These are phyloP conservation scores for Sporothrix dimorphospora DNA, from an alignment of 2,329 filamentous ascomycete genomes.

Conservation along the genomic window DNA sequence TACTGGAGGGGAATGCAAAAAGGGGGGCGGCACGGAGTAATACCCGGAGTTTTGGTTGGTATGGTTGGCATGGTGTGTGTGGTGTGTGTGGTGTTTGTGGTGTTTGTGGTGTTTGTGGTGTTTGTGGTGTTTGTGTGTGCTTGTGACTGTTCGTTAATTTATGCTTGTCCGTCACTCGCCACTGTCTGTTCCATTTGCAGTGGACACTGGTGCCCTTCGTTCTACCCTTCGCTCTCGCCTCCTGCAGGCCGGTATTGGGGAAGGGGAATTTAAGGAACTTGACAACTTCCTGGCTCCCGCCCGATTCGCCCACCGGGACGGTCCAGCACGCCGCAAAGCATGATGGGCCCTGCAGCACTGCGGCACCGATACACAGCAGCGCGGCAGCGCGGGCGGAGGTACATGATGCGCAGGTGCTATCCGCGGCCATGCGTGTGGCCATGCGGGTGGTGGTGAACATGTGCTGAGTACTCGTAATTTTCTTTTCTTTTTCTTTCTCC, in stretches of 20 bases:
- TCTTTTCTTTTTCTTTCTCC: background rate
- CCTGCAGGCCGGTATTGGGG: background rate
- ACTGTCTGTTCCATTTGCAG: background rate
- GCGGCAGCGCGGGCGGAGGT: background rate
- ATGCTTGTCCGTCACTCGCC: slow-evolving; percentile 2
- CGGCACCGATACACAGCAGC: background rate
- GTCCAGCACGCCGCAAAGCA: background rate
- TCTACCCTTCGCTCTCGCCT: too few relatives aligned
- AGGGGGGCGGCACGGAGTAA: background rate
- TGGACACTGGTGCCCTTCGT: too few relatives aligned
- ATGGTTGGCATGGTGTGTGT: too few relatives aligned
- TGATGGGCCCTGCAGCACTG: slow-evolving; percentile 1
- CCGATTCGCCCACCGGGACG: slow-evolving; percentile 23
- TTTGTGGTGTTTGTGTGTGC: background rate
- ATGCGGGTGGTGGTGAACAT: too few relatives aligned
- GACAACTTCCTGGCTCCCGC: background rate
- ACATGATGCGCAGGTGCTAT: background rate
- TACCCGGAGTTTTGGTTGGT: background rate
- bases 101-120: background rate
- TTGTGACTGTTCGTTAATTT: background rate
- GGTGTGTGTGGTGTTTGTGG: background rate
- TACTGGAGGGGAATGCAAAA: background rate
- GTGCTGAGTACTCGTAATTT: background rate
- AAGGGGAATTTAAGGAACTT: too few relatives aligned
- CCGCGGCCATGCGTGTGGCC: background rate